These are phyloP conservation scores for Candida odintsovae DNA, from an alignment of 805 yeast genomes.

Conservation along the genomic window DNA sequence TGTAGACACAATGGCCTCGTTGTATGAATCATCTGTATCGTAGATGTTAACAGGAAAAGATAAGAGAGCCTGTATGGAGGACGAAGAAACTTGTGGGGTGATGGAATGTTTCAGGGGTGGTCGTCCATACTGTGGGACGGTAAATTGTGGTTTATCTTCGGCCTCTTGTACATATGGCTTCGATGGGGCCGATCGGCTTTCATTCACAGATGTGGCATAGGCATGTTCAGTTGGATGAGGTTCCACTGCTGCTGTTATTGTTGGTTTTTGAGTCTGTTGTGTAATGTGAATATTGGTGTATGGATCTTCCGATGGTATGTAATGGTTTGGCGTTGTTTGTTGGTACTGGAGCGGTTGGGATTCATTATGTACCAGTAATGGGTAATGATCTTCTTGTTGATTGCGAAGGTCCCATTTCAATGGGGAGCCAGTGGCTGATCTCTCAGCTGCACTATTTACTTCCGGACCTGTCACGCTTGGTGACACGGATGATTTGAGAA, in stretches of 20 bases:
- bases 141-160: background rate
- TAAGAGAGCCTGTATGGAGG: constrained; percentile 15
- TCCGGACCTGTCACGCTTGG: background rate
- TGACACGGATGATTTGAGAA: background rate
- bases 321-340: background rate
- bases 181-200: background rate
- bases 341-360: background rate
- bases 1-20: constrained; percentile 8
- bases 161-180: background rate
- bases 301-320: background rate
- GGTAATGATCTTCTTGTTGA: constrained; percentile 1
- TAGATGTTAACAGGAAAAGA: constrained; percentile 15
- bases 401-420: background rate
- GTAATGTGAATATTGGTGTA: background rate
- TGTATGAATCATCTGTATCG: constrained; percentile 9
- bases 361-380: background rate
- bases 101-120: background rate
- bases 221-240: background rate
- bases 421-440: background rate
- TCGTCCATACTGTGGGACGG: background rate
- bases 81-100: background rate
- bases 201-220: background rate
- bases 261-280: background rate
- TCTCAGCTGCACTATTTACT: background rate
- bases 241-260: background rate